These are phyloP conservation scores for Verticillium klebahnii DNA, from an alignment of 2,329 filamentous ascomycete species.

Conservation along the genomic window DNA sequence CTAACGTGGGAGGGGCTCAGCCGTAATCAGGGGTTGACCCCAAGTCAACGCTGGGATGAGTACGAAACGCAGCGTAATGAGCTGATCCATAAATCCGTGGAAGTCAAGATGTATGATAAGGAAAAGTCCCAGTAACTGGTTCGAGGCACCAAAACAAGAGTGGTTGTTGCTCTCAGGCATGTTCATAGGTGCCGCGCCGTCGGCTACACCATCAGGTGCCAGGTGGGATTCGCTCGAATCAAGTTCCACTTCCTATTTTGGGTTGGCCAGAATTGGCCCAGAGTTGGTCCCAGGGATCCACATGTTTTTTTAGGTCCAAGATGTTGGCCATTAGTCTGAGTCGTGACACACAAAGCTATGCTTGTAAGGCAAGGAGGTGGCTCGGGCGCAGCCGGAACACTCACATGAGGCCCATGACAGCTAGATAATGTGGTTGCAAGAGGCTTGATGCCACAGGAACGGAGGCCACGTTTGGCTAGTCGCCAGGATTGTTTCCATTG, in stretches of 20 bases:
- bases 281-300: neutral
- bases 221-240: neutral
- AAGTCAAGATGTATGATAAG: neutral
- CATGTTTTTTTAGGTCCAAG: neutral
- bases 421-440: no score
- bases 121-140: neutral
- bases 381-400: no score
- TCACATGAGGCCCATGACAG: no score
- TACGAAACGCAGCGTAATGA: neutral
- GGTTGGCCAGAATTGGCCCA: neutral
- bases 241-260: neutral
- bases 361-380: no score
- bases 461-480: no score
- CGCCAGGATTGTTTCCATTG: no score
- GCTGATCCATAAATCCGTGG: conserved; percentile 1
- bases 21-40: neutral
- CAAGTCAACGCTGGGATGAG: neutral
- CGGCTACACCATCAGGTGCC: neutral
- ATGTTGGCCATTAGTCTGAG: neutral
- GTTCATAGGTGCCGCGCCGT: neutral
- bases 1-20: neutral
- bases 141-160: neutral
- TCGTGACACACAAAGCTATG: no score
- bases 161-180: neutral
- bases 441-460: no score